Conservation (phyloP, 495 filamentous ascomycete genomes). For the Wilcoxina mikolae region DNA sequence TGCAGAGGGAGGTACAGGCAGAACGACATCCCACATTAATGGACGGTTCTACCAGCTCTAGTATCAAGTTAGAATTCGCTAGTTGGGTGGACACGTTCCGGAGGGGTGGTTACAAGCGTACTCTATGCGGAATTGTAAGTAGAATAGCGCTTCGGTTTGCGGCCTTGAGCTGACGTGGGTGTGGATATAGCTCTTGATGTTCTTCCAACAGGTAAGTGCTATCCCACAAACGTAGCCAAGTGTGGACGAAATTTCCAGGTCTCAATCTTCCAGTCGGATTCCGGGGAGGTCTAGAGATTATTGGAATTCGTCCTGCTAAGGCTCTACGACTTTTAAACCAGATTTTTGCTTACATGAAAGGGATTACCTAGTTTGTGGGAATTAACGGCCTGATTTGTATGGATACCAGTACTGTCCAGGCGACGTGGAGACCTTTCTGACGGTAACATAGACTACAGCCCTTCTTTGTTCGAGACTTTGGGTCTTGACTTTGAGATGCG, state of each 20-base stretch:
- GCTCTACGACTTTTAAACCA: too few relatives aligned
- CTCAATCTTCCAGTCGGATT: too few relatives aligned
- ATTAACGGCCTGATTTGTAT: conserved; percentile 31
- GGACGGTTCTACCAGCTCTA: not conserved
- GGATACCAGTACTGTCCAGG: not conserved
- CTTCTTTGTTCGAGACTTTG: conserved; percentile 44
- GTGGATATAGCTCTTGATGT: conserved; percentile 22
- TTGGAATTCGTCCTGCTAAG: too few relatives aligned
- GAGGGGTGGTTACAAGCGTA: conserved; percentile 23
- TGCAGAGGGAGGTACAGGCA: conserved; percentile 35
- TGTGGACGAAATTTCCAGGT: too few relatives aligned
- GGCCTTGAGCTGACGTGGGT: too few relatives aligned
- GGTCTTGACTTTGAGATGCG: conserved; percentile 42
- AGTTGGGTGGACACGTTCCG: conserved; percentile 37
- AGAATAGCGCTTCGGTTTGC: too few relatives aligned
- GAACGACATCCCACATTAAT: conserved; percentile 32
- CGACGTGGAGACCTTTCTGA: not conserved
- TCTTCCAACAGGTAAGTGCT: conserved; percentile 31
- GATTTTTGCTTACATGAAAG: too few relatives aligned
- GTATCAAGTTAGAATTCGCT: conserved; percentile 33
- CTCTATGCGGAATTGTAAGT: conserved; percentile 13
- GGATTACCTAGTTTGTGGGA: conserved; percentile 37
- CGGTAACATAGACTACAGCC: conserved; percentile 37
- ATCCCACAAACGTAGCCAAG: too few relatives aligned
- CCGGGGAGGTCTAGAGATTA: too few relatives aligned